Conservation (phyloP, 2,329 filamentous ascomycete species). For the Fusarium sp. region DNA sequence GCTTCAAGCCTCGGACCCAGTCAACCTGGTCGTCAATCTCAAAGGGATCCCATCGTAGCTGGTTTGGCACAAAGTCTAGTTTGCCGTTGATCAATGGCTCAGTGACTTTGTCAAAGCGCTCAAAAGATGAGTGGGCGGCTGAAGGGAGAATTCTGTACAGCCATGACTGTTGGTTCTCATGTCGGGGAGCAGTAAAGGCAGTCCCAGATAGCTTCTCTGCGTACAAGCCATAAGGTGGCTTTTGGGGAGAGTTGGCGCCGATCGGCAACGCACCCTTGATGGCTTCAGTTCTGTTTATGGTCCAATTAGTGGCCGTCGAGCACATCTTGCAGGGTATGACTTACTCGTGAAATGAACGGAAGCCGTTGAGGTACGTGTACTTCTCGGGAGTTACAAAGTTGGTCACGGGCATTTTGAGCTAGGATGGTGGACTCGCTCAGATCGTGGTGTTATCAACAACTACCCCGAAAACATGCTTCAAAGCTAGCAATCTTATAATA, state of each 20-base stretch:
- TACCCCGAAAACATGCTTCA: neutral
- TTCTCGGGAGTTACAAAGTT: constrained; percentile 53
- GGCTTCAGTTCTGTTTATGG: constrained; percentile 73
- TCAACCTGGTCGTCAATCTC: constrained; percentile 72
- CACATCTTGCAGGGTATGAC: constrained; percentile 38
- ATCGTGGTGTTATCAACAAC: neutral
- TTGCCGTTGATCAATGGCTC: constrained; percentile 36
- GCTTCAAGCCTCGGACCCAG: constrained; percentile 69
- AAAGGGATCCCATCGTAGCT: constrained; percentile 85
- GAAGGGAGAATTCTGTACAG: constrained; percentile 77
- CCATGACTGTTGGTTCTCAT: constrained; percentile 78
- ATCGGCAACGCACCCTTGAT: constrained; percentile 78
- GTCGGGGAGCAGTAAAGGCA: constrained; percentile 75
- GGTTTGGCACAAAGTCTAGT: constrained; percentile 69
- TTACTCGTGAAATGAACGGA: constrained; percentile 81
- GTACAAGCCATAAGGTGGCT: constrained; percentile 81
- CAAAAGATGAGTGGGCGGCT: constrained; percentile 67
- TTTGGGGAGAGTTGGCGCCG: constrained; percentile 84
- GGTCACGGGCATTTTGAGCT: constrained; percentile 32
- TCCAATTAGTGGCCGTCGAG: neutral
- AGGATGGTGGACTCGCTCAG: neutral
- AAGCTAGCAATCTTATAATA: neutral
- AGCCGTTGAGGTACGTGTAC: constrained; percentile 83
- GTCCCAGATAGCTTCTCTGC: constrained; percentile 82
- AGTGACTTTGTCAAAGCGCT: constrained; percentile 2